Evolutionary conservation across 1,139 yeast genomes (phyloP).

Genomic region (Debaryomyces subglobosus): DNA sequence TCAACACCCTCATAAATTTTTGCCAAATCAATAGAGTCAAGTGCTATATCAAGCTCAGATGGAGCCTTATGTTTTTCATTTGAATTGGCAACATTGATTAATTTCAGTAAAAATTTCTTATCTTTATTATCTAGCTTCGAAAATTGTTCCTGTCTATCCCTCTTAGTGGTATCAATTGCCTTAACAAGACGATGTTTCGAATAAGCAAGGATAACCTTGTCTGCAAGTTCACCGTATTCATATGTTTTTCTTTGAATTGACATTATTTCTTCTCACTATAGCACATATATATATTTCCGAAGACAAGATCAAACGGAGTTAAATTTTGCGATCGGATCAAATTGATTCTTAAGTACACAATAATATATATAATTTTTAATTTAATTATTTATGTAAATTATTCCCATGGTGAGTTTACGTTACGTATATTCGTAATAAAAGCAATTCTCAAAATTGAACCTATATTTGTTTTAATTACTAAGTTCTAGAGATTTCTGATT

Average conservation of each 20-base stretch:
- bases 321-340: not conserved
- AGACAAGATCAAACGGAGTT: not conserved
- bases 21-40: constrained; percentile 42
- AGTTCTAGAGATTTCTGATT: not conserved
- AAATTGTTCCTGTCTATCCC: constrained; percentile 4
- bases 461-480: not conserved
- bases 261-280: not conserved
- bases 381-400: no score
- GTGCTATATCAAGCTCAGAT: constrained; percentile 23
- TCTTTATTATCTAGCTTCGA: constrained; percentile 12
- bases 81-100: constrained; percentile 11
- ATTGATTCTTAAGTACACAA: not conserved
- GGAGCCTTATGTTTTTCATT: constrained; percentile 17
- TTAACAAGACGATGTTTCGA: constrained; percentile 2
- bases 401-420: no score
- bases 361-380: not conserved
- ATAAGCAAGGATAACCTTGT: constrained; percentile 6
- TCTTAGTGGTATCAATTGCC: constrained; percentile 3
- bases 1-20: constrained; percentile 42
- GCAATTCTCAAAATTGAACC: no score
- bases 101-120: constrained; percentile 14
- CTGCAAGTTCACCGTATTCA: not conserved
- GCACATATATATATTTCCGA: not conserved
- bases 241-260: not conserved
- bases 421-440: no score